Evolutionary conservation across 768 basidiomycete species (phyloP).

Genomic region (Russula olivacea): DNA sequence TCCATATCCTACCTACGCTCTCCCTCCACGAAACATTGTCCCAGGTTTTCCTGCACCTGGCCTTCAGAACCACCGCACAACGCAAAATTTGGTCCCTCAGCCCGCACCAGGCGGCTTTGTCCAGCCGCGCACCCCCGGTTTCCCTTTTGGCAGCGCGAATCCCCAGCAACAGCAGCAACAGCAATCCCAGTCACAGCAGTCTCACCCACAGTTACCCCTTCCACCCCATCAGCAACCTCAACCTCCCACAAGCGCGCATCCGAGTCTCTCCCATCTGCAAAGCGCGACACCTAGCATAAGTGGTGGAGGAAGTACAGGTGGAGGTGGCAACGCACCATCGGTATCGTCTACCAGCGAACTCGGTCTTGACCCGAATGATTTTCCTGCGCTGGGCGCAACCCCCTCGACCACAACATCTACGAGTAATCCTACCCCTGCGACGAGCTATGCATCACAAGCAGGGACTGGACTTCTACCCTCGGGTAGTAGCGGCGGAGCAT

Average conservation of each 20-base stretch:
- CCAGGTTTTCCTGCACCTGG: conserved; percentile 43
- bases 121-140: conserved; percentile 55
- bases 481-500: conserved; percentile 31
- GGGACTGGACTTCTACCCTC: conserved; percentile 55
- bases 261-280: conserved; percentile 51
- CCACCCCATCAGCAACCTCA: conserved; percentile 38
- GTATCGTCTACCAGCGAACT: conserved; percentile 67
- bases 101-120: conserved; percentile 54
- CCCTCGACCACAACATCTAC: conserved; percentile 38
- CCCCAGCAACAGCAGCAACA: conserved; percentile 46
- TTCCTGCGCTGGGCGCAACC: conserved; percentile 75
- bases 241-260: conserved; percentile 46
- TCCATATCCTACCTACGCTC: conserved; percentile 47
- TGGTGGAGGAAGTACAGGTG: not conserved
- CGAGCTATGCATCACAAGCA: conserved; percentile 81
- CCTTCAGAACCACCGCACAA: conserved; percentile 56
- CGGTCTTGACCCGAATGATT: conserved; percentile 80
- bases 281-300: conserved; percentile 38
- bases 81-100: conserved; percentile 52
- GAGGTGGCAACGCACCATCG: conserved; percentile 46
- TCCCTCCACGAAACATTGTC: conserved; percentile 57
- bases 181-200: conserved; percentile 29
- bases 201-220: conserved; percentile 35
- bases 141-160: conserved; percentile 58
- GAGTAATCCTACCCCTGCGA: conserved; percentile 36